Base-by-base conservation (phyloP, 208 protist species). In the Crithidia bombi region DNA sequence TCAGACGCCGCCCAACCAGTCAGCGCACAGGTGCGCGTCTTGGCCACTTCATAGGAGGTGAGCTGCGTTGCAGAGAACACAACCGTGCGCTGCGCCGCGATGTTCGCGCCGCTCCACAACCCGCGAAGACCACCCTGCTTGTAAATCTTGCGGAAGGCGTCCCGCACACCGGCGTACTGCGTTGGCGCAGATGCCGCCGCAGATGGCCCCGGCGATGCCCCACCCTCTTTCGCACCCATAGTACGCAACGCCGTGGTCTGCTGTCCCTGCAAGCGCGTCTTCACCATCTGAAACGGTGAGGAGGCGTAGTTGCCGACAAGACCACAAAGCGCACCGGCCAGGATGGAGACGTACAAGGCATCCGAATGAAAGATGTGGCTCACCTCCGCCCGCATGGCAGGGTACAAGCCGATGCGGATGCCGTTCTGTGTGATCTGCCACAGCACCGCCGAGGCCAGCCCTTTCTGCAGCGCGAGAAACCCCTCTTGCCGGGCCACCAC, bases 261-360 rank as follows among this genome's bases (percentile, higher is more conserved):
- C 63, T 87, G 74, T 25, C 80, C 66, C 70, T 93, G 88, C 73
- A 93, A 47, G 5, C 85, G 88, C 25, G 84, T 91, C 75, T 93
- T 93, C 46, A 93, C 68, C 58, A 90, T 49, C 23, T 84, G 65
- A 35, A 93, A 87, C 0, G 88, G 88, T 1, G 78, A 85, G 26
- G 84, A 75, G 11, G 77, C 32, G 67, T 78, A 75, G 46, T 69
- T 67, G 65, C 87, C 87, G 9, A 82, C 56, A 5, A 79, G 21
- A 15, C 88, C 88, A 39, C 83, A 89, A 36, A 77, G 26, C 32
- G 56, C 64, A n/a, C 70, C 59, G 15, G 65, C 56, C 5, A 56
- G 17, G 26, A 65, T 49, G 19, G 70, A 67, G 35, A 68, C 52
- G 55, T 61, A 57, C 21, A 81, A 28, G 9, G 64, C 72, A 32